phyloP scores from a whole-genome alignment of 495 filamentous ascomycete genomes.

The Bacidia rubella region DNA sequence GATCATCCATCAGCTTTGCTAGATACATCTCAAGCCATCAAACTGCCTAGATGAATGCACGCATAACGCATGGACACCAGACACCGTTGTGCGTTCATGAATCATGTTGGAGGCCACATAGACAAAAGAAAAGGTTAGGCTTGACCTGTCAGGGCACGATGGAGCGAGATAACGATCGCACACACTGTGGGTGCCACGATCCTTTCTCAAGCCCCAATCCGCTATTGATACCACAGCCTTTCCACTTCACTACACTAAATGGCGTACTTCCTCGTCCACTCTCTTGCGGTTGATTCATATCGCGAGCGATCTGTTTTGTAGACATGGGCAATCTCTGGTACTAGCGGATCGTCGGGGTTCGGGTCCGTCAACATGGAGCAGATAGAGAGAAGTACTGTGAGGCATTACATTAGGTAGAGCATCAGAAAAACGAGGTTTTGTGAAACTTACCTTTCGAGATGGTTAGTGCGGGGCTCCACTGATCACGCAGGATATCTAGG shows the following conservation, averaged over 20 bases:
- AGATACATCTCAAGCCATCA: not conserved
- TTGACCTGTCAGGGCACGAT: not conserved
- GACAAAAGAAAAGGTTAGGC: not conserved
- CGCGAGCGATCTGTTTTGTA: slow-evolving; percentile 96
- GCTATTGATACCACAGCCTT: not conserved
- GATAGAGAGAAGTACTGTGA: slow-evolving; percentile 83
- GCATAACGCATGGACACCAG: not conserved
- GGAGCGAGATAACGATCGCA: not conserved
- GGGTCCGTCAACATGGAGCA: slow-evolving; percentile 99
- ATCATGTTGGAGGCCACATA: not conserved
- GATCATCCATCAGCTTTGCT: not conserved
- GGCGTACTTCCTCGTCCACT: slow-evolving; percentile 99
- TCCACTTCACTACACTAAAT: too few relatives aligned
- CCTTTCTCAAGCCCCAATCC: not conserved
- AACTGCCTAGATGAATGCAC: not conserved
- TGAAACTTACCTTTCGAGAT: slow-evolving; percentile 75
- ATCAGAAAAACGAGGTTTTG: not conserved
- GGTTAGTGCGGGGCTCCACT: slow-evolving; percentile 97
- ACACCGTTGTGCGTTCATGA: not conserved
- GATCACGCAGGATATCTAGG: slow-evolving; percentile 92
- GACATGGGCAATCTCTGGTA: slow-evolving; percentile 96
- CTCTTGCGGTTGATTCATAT: slow-evolving; percentile 92
- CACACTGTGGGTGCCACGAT: not conserved
- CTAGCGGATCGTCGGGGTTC: slow-evolving; percentile 95
- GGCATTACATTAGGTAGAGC: not conserved